Base-by-base conservation (phyloP, 208 protist genomes). In the Leishmania gerbilli region DNA sequence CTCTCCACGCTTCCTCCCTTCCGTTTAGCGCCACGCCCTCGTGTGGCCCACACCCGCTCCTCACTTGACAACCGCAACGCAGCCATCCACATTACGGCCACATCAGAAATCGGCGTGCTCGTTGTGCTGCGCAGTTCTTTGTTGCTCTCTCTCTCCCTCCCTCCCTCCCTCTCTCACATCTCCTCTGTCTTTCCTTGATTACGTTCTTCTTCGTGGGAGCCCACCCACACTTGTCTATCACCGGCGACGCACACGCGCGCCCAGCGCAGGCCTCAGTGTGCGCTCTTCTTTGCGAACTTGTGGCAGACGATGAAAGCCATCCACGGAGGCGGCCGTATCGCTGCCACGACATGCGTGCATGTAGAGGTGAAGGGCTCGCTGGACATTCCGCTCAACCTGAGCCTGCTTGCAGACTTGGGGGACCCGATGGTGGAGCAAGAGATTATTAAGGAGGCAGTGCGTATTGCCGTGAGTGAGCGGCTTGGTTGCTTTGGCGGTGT, bases 401-500 rank as follows among this genome's bases (percentile, higher is more conserved):
- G 79, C 71, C 62, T 92, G 24, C 87, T 96, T n/a, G 76, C 87
- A 17, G 84, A 77, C 31, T 71, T 97, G 17, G 81, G 87, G 42
- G 94, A 97, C 69, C 80, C 86, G 9, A 47, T 86, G 34, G 68
- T 97, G 76, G 87, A 94, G 84, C 79, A 85, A 34, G 89, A 92
- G 27, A 93, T 97, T 21, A 64, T 95, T 34, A 76, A 88, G 77
- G 94, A 97, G 77, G 88, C 90, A 8, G 86, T 91, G 19, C 84
- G 84, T 15, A 81, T 96, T 31, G 87, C 90, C 0, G 87, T 97
- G 42, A 85, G 84, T n/a, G 92, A 97, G 78, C 82, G 83, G 40
- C 79, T 97, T 5, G 90, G 90, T 53, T 88, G 87, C 78, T 96
- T 97, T 80, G 90, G 93, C 45, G 77, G 71, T 24, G 79, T 94